Base-by-base conservation (phyloP, 768 basidiomycete genomes). In the Suillus cothurnatus region DNA sequence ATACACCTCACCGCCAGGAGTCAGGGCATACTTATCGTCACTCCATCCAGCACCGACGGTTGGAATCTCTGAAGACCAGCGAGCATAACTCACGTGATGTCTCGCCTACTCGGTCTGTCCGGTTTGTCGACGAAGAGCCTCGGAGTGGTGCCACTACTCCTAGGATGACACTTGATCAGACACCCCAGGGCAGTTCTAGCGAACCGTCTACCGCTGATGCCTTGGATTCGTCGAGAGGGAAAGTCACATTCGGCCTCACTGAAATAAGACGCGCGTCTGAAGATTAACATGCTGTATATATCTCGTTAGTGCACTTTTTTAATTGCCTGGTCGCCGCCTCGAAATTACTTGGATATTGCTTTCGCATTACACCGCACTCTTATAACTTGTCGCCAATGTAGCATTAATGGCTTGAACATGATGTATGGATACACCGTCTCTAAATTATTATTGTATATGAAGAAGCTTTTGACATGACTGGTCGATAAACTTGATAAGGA, bases 71-170 rank as follows among this genome's bases (percentile, higher is more conserved):
- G 31, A 70, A 32, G 31, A 45, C 66, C 7, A 49, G 53, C 49
- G 38, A 53, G n/a, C 68, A 64, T 38, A 60, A 55, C 26, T 69
- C 75, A 21, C 78, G 83, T 28, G 83, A 82, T 4, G 77, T 71
- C 56, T 85, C 84, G 8, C 83, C 83, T 1, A 67, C 79, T 11
- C 81, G 83, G n/a, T 85, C 83, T 15, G 77, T 84, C 61, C 79
- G 81, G 41, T 85, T 82, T 68, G 81, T 77, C 45, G 83, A 84
- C 61, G 73, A 77, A 61, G 72, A 68, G n/a, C 39, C n/a, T n/a
- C 66, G 39, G n/a, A 67, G 66, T 6, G 71, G 74, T 43, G 50
- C 67, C 0, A 68, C 2, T 63, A 71, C 74, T 28, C 73, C 72
- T 6, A 70, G 68, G 38, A 70, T 19, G 56, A 67, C n/a, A 4